Conservation (phyloP, 495 filamentous ascomycete species). For the Aspergillus homomorphus region DNA sequence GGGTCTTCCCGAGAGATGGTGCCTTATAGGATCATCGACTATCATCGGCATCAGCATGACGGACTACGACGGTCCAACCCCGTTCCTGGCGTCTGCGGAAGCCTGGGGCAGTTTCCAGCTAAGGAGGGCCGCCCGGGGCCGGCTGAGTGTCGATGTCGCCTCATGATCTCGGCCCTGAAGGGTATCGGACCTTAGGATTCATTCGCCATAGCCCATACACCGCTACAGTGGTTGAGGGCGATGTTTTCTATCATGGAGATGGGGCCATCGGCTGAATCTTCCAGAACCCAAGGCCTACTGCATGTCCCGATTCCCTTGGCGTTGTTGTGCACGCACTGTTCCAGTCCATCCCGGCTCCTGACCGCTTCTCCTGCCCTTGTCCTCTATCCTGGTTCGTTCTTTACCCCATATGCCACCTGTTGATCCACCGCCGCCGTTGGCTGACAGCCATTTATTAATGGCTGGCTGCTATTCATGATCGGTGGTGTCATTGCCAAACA, state of each 20-base stretch:
- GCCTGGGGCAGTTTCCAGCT: neutral
- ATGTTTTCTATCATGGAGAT: neutral
- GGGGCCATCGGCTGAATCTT: slow-evolving; percentile 5
- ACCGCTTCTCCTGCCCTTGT: slow-evolving; percentile 21
- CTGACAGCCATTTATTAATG: neutral
- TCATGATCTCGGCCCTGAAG: neutral
- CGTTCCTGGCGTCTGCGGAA: slow-evolving; percentile 1
- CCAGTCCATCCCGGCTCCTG: slow-evolving; percentile 14
- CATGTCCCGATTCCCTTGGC: neutral
- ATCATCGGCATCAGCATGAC: neutral
- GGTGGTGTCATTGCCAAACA: neutral
- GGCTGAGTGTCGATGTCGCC: neutral
- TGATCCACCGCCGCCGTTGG: slow-evolving; percentile 2
- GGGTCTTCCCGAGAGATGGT: neutral
- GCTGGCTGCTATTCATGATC: neutral
- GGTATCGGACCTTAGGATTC: slow-evolving; percentile 1
- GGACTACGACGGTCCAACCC: neutral
- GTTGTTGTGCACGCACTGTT: slow-evolving; percentile 7
- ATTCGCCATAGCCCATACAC: neutral
- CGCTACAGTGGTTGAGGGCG: slow-evolving; percentile 8
- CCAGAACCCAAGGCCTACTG: slow-evolving; percentile 8
- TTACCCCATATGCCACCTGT: slow-evolving; percentile 1
- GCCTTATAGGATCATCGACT: neutral
- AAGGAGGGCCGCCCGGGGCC: neutral
- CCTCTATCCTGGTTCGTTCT: neutral